Evolutionary conservation across 305 asterid genomes (phyloP).

Genomic region (Fraxinus baroniana): DNA sequence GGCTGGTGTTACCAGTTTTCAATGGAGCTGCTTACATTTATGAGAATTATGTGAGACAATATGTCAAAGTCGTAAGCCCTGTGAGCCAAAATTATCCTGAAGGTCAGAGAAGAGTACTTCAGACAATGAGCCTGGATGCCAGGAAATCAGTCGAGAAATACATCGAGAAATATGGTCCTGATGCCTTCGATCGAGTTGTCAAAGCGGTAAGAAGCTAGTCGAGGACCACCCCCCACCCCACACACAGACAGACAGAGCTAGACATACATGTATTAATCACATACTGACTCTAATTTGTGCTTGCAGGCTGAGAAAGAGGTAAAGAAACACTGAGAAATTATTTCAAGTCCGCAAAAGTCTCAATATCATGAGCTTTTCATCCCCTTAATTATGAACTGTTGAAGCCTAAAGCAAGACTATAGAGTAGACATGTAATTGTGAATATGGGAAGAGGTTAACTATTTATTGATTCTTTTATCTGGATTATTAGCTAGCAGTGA

Average conservation of each 20-base stretch:
- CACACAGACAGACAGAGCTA: background rate
- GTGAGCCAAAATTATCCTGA: slow-evolving; percentile 54
- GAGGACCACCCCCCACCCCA: background rate
- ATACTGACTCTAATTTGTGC: background rate
- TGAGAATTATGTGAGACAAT: slow-evolving; percentile 64
- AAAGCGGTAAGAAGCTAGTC: slow-evolving; percentile 51
- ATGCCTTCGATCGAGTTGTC: slow-evolving; percentile 79
- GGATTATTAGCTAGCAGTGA: background rate
- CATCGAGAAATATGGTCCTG: slow-evolving; percentile 71
- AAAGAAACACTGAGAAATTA: background rate
- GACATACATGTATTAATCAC: background rate
- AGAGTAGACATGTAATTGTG: background rate
- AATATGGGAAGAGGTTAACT: background rate
- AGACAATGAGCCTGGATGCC: slow-evolving; percentile 95
- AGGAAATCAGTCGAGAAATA: slow-evolving; percentile 74
- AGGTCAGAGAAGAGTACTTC: slow-evolving; percentile 68
- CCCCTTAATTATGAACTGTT: background rate
- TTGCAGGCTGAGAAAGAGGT: slow-evolving; percentile 13
- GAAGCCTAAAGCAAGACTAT: background rate
- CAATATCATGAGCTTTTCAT: background rate
- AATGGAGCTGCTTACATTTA: slow-evolving; percentile 59
- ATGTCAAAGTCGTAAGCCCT: slow-evolving; percentile 57
- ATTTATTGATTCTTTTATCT: background rate
- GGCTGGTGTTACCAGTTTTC: slow-evolving; percentile 43
- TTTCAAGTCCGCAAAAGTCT: background rate